Evolutionary conservation across 495 filamentous ascomycete genomes (phyloP).

Genomic region (Daldinia grandis): DNA sequence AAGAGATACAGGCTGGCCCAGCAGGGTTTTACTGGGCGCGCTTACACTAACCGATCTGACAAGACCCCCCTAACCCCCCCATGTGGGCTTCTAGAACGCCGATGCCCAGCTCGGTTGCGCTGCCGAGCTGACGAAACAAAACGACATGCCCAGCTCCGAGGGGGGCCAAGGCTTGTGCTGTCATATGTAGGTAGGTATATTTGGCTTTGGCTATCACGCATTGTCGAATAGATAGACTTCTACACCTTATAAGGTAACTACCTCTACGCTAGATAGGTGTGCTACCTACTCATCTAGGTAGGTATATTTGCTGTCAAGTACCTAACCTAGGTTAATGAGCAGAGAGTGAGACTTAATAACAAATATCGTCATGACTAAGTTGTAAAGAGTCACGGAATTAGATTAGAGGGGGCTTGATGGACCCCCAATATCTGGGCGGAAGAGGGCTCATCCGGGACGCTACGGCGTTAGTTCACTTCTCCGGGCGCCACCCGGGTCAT

Average conservation of each 20-base stretch:
- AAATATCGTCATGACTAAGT: not conserved
- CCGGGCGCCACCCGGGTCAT: constrained; percentile 26
- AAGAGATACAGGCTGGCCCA: constrained; percentile 4
- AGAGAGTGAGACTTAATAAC: not conserved
- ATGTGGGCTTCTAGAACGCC: constrained; percentile 35
- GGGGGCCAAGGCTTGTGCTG: constrained; percentile 1
- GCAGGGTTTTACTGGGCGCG: not conserved
- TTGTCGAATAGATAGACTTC: too few relatives aligned
- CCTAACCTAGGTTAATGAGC: too few relatives aligned
- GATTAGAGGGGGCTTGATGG: constrained; percentile 1
- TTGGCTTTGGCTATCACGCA: not conserved
- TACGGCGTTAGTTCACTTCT: constrained; percentile 12
- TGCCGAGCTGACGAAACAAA: constrained; percentile 34
- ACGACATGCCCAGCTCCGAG: not conserved
- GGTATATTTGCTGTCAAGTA: constrained; percentile 15
- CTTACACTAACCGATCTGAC: constrained; percentile 32
- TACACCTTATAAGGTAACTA: too few relatives aligned
- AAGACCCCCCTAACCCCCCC: not conserved
- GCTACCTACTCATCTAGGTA: constrained; percentile 20
- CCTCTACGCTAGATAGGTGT: too few relatives aligned
- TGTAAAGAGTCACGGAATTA: not conserved
- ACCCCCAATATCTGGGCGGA: constrained; percentile 14
- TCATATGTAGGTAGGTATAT: too few relatives aligned
- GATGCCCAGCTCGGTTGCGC: constrained; percentile 26
- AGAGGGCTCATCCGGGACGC: constrained; percentile 27